These are phyloP conservation scores for Saturnispora galanensis DNA, from an alignment of 805 yeast species.

Conservation along the genomic window DNA sequence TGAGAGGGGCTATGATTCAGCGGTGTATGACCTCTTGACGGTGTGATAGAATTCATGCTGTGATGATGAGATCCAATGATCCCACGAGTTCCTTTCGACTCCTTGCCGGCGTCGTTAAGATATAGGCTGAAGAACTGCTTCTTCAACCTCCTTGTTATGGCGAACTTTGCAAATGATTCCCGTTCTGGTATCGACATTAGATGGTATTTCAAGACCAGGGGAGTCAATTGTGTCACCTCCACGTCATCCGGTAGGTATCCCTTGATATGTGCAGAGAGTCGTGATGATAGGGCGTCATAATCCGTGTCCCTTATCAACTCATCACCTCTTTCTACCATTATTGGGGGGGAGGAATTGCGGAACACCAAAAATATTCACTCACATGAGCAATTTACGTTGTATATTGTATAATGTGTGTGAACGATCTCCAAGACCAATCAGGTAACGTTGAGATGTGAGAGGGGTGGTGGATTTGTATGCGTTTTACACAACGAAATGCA, in stretches of 20 bases:
- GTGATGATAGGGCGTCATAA: constrained; percentile 60
- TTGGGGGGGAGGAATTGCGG: background rate
- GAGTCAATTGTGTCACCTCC: constrained; percentile 24
- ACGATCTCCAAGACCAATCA: too few species aligned
- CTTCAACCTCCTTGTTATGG: constrained; percentile 29
- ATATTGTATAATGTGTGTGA: too few species aligned
- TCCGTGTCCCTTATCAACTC: constrained; percentile 38
- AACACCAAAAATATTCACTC: too few species aligned
- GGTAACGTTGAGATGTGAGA: too few species aligned
- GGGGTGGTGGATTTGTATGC: too few species aligned
- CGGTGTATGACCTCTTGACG: constrained; percentile 2
- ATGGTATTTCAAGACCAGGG: constrained; percentile 29
- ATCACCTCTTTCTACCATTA: constrained; percentile 7
- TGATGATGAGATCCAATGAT: background rate
- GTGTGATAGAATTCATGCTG: background rate
- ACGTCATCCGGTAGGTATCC: constrained; percentile 36
- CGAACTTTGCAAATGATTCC: constrained; percentile 24
- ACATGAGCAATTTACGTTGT: too few species aligned
- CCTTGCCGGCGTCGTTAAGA: background rate
- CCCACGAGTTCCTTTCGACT: background rate
- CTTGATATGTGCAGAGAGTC: constrained; percentile 41
- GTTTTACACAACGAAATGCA: too few species aligned
- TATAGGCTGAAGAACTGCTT: constrained; percentile 29
- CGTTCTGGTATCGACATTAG: constrained; percentile 29
- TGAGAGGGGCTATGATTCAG: background rate